Evolutionary conservation across 2,329 filamentous ascomycete species (phyloP).

Genomic region (Cladorrhinum sp.): DNA sequence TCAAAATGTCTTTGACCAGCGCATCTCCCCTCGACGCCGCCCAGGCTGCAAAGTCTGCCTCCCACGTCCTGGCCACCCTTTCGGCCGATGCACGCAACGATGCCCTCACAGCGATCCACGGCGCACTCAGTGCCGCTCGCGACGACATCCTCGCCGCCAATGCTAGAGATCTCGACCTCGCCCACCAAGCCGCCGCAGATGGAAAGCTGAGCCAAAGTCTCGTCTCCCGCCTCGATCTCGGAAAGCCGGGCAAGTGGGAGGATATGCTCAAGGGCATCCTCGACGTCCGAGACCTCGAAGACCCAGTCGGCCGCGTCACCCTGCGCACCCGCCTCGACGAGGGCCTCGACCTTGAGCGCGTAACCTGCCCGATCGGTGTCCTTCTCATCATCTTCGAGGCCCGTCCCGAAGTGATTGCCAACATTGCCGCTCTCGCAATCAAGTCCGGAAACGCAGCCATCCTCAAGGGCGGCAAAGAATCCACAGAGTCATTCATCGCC

Average conservation of each 20-base stretch:
- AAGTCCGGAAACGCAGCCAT: constrained; percentile 98
- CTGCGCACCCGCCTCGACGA: constrained; percentile 84
- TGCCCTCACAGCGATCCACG: constrained; percentile 79
- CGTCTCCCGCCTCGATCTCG: constrained; percentile 83
- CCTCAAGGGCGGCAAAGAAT: constrained; percentile 95
- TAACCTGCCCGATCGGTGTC: constrained; percentile 95
- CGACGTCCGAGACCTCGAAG: constrained; percentile 78
- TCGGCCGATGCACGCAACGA: constrained; percentile 74
- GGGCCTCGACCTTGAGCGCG: constrained; percentile 77
- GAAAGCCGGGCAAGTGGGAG: constrained; percentile 86
- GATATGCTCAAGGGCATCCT: constrained; percentile 96
- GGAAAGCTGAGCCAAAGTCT: constrained; percentile 78
- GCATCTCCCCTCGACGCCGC: constrained; percentile 77
- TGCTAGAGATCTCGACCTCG: constrained; percentile 72
- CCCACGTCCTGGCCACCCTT: constrained; percentile 78
- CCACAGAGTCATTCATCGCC: constrained; percentile 87
- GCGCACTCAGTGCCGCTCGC: constrained; percentile 66
- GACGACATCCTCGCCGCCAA: constrained; percentile 84
- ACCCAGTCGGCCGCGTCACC: constrained; percentile 89
- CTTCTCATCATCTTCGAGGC: constrained; percentile 98
- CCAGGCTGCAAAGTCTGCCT: constrained; percentile 73
- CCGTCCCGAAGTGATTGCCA: constrained; percentile 95
- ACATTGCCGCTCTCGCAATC: constrained; percentile 91
- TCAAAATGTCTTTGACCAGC: constrained; percentile 83
- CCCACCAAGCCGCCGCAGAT: constrained; percentile 68